phyloP scores from a whole-genome alignment of 2,329 filamentous ascomycete species.

The Hypoxylon sp. region DNA sequence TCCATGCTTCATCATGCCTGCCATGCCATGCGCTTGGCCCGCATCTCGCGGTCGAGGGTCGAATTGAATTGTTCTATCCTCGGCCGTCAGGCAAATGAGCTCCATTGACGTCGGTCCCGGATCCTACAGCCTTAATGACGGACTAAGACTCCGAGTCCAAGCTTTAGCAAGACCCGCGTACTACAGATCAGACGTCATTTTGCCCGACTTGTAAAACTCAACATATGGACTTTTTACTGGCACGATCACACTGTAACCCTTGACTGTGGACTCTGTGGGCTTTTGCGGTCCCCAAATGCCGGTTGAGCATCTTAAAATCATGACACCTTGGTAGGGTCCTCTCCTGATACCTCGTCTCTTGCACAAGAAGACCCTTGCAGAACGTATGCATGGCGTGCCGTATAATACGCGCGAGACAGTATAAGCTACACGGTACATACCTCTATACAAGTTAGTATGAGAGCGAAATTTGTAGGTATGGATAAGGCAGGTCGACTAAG shows the following conservation, averaged over 20 bases:
- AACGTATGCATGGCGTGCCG: constrained; percentile 34
- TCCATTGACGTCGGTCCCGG: constrained; percentile 34
- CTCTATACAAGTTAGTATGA: background rate
- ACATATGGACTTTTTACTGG: constrained; percentile 27
- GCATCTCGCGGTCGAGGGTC: constrained; percentile 34
- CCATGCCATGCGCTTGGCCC: constrained; percentile 33
- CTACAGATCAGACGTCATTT: constrained; percentile 36
- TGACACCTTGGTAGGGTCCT: constrained; percentile 26
- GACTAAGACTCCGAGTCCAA: constrained; percentile 19
- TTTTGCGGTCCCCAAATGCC: constrained; percentile 29
- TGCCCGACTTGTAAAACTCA: constrained; percentile 18
- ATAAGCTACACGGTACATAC: constrained; percentile 28
- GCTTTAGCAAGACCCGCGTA: constrained; percentile 14
- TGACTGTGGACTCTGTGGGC: constrained; percentile 22
- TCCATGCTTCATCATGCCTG: constrained; percentile 30
- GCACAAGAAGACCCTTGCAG: constrained; percentile 44
- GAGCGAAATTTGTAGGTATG: constrained; percentile 30
- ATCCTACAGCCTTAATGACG: constrained; percentile 23
- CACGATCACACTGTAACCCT: constrained; percentile 38
- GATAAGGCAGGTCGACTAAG: constrained; percentile 44
- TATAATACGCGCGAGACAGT: constrained; percentile 38
- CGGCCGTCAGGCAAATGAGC: constrained; percentile 10
- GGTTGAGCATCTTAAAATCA: constrained; percentile 36
- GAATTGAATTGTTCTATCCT: constrained; percentile 22
- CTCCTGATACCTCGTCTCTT: constrained; percentile 24